Conservation (phyloP, 148 eudicot genomes). For the Camellia sinensis region DNA sequence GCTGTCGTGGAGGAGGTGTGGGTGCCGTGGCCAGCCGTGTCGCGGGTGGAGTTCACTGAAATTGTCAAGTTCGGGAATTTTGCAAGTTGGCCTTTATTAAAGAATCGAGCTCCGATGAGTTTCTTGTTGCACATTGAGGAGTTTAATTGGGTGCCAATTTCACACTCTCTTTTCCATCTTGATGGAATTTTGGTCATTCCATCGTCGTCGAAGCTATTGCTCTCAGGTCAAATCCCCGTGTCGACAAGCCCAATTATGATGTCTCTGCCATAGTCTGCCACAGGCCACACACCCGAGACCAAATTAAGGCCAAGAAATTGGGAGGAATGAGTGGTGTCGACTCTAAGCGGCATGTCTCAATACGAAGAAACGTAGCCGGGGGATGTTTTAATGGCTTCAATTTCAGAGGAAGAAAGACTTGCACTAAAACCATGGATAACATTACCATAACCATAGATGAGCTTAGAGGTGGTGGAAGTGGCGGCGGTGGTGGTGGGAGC, state of each 20-base stretch:
- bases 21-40: constrained; percentile 71
- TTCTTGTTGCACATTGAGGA: constrained; percentile 55
- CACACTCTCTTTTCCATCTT: constrained; percentile 54
- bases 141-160: constrained; percentile 38
- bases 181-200: constrained; percentile 40
- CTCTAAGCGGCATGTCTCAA: constrained; percentile 28
- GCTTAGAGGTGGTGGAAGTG: constrained; percentile 19
- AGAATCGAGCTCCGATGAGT: constrained; percentile 63
- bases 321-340: constrained; percentile 51
- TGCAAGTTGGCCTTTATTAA: constrained; percentile 54
- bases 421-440: constrained; percentile 63
- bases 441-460: constrained; percentile 42
- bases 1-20: constrained; percentile 65
- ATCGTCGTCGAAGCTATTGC: constrained; percentile 44
- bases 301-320: constrained; percentile 49
- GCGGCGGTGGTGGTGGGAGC: background rate
- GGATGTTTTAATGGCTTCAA: constrained; percentile 29
- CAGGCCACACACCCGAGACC: constrained; percentile 40
- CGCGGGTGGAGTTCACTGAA: constrained; percentile 48
- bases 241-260: constrained; percentile 57
- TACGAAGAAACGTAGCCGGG: constrained; percentile 44
- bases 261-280: constrained; percentile 39
- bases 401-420: constrained; percentile 33
- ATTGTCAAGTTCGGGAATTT: constrained; percentile 28
- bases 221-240: constrained; percentile 70